Conservation (phyloP, 768 basidiomycete genomes). For the Collybia mongolica region DNA sequence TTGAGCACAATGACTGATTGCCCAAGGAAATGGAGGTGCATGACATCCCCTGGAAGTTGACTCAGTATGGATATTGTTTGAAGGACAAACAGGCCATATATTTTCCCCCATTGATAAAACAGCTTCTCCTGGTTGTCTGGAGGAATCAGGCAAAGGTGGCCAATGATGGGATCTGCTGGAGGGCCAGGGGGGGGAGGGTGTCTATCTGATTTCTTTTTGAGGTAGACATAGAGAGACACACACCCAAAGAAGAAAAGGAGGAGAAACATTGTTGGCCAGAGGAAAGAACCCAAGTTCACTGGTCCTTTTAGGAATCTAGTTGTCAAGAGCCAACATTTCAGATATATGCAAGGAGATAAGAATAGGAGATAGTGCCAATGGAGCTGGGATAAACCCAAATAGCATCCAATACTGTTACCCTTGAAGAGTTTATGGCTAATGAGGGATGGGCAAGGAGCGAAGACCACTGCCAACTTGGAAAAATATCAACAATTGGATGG, state of each 20-base stretch:
- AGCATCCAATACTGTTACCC: too few species aligned
- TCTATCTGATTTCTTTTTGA: neutral
- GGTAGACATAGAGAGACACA: neutral
- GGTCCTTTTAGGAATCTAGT: neutral
- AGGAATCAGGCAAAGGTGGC: conserved; percentile 34
- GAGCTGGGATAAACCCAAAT: too few species aligned
- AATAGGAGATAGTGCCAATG: too few species aligned
- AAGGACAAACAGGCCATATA: conserved; percentile 25
- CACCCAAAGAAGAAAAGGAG: neutral
- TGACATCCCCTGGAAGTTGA: conserved; percentile 19
- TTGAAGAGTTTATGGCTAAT: too few species aligned
- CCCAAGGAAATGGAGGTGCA: conserved; percentile 20
- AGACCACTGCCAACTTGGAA: too few species aligned
- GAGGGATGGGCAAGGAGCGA: too few species aligned
- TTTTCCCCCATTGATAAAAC: conserved; percentile 29
- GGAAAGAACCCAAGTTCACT: neutral
- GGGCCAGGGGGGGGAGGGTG: conserved; percentile 29
- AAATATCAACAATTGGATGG: too few species aligned
- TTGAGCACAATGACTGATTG: conserved; percentile 22
- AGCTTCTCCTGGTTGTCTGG: conserved; percentile 19
- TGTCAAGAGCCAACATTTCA: too few species aligned
- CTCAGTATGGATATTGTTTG: neutral
- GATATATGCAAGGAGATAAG: too few species aligned
- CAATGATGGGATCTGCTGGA: conserved; percentile 34
- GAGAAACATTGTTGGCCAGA: neutral